Conservation (phyloP, 2,329 filamentous ascomycete genomes). For the Aureobasidium sp. region DNA sequence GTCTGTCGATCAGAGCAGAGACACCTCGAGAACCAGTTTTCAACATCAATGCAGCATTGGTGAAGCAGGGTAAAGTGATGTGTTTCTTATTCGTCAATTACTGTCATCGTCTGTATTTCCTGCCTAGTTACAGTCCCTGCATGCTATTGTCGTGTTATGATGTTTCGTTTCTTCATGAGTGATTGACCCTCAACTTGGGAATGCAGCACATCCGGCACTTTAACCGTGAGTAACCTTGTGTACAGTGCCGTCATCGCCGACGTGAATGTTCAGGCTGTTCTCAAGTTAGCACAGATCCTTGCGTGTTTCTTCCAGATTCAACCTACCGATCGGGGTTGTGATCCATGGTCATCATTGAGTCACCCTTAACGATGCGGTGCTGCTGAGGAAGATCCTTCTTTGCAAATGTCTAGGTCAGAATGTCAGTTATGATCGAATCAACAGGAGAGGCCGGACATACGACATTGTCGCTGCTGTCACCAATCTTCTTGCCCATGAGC, state of each 20-base stretch:
- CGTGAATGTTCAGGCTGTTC: slow-evolving; percentile 41
- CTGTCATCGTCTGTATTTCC: too few species aligned
- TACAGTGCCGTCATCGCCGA: slow-evolving; percentile 42
- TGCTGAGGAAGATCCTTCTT: slow-evolving; percentile 43
- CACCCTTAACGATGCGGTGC: slow-evolving; percentile 42
- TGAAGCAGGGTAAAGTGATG: too few species aligned
- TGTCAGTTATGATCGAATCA: not conserved
- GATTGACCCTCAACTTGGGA: not conserved
- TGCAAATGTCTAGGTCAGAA: slow-evolving; percentile 42
- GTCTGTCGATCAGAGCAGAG: not conserved
- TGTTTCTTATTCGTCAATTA: too few species aligned
- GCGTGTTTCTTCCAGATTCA: not conserved
- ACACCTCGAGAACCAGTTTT: too few species aligned
- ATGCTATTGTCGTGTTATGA: not conserved
- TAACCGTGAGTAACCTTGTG: slow-evolving; percentile 43
- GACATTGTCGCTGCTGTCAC: slow-evolving; percentile 39
- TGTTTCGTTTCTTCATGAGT: slow-evolving; percentile 10
- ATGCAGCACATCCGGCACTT: not conserved
- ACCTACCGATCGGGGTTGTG: slow-evolving; percentile 40
- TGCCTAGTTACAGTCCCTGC: too few species aligned
- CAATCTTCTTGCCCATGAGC: slow-evolving; percentile 47
- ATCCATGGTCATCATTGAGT: slow-evolving; percentile 42
- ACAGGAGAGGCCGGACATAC: slow-evolving; percentile 27
- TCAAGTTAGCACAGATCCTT: not conserved
- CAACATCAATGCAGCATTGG: too few species aligned